phyloP scores from a whole-genome alignment of 257 asterid genomes.

The Leptodermis oblonga region DNA sequence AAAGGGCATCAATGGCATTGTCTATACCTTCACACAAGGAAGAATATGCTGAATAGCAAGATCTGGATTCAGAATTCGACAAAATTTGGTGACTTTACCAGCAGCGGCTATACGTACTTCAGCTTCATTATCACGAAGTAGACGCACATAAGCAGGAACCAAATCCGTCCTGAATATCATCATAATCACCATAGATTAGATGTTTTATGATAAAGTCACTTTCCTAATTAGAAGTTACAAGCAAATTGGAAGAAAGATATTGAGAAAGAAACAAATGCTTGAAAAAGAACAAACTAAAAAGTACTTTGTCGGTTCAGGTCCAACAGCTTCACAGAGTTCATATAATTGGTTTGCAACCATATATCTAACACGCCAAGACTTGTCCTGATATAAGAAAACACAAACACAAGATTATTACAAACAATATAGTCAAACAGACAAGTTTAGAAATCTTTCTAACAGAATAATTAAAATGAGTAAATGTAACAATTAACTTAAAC shows the following conservation, averaged over 20 bases:
- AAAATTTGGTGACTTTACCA: slow-evolving; percentile 83
- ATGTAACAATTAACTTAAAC: not conserved
- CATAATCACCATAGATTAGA: slow-evolving; percentile 21
- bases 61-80: slow-evolving; percentile 72
- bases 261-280: not conserved
- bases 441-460: not conserved
- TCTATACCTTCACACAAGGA: slow-evolving; percentile 84
- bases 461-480: not conserved
- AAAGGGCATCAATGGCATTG: not conserved
- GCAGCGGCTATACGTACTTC: slow-evolving; percentile 93
- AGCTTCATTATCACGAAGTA: slow-evolving; percentile 89
- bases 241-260: not conserved
- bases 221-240: not conserved
- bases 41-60: slow-evolving; percentile 87
- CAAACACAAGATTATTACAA: not conserved
- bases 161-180: slow-evolving; percentile 57
- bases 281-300: slow-evolving; percentile 24
- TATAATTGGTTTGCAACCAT: slow-evolving; percentile 98
- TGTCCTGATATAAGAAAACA: slow-evolving; percentile 53
- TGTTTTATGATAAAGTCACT: not conserved
- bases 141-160: slow-evolving; percentile 90
- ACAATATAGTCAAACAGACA: not conserved
- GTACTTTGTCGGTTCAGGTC: slow-evolving; percentile 91
- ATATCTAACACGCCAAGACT: slow-evolving; percentile 99
- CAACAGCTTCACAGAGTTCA: slow-evolving; percentile 98